Conservation (phyloP, 805 yeast genomes). For the Huiozyma naganishii region DNA sequence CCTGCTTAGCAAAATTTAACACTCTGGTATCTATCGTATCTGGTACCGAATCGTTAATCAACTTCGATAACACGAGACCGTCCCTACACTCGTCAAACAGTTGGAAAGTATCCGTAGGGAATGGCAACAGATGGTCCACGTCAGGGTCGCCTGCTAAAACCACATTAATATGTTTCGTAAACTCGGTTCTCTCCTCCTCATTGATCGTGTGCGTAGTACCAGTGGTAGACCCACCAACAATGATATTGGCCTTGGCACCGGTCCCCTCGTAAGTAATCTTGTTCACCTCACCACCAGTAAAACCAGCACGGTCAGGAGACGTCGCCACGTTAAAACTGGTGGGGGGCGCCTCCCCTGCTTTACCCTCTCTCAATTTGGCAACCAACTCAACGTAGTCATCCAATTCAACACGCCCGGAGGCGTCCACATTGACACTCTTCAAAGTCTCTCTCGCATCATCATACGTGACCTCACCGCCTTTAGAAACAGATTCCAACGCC, state of each 20-base stretch:
- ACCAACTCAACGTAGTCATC: conserved; percentile 86
- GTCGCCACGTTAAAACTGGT: conserved; percentile 20
- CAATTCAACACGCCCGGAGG: conserved; percentile 92
- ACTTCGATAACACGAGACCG: conserved; percentile 83
- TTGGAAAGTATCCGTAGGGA: conserved; percentile 90
- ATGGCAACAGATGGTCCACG: conserved; percentile 76
- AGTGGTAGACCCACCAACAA: conserved; percentile 74
- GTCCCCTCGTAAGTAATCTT: conserved; percentile 38
- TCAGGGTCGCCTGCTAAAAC: conserved; percentile 84
- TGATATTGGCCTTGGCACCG: conserved; percentile 61
- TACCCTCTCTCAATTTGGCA: conserved; percentile 57
- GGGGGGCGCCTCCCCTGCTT: conserved; percentile 20
- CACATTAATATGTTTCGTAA: conserved; percentile 89
- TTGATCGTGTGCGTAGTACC: conserved; percentile 95
- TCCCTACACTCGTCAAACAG: conserved; percentile 94
- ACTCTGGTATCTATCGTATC: conserved; percentile 98
- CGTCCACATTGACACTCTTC: conserved; percentile 85
- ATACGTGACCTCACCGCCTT: conserved; percentile 69
- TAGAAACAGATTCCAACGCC: conserved; percentile 73
- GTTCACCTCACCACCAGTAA: background rate
- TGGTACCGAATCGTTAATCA: conserved; percentile 95
- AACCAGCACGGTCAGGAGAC: conserved; percentile 22
- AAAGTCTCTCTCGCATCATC: conserved; percentile 91
- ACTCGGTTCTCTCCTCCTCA: conserved; percentile 92
- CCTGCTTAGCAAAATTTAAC: conserved; percentile 73